Conservation (phyloP, 352 stramenopile genomes). For the Phytophthora pisi region DNA sequence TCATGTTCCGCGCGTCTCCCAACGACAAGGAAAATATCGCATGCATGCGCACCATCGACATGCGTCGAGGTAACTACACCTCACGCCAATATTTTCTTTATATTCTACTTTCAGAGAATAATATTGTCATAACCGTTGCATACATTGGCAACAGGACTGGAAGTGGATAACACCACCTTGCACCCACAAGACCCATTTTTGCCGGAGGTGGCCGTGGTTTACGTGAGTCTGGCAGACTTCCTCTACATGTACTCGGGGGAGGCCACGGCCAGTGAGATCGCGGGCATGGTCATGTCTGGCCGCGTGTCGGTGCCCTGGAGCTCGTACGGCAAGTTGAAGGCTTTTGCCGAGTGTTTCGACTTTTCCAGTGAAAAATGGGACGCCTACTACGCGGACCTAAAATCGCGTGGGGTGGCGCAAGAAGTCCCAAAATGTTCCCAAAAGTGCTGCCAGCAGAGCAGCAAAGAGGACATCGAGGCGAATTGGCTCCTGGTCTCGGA, state of each 20-base stretch:
- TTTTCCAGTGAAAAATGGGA: constrained; percentile 86
- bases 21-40: constrained; percentile 51
- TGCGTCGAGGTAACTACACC: constrained; percentile 54
- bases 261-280: constrained; percentile 76
- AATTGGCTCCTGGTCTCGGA: constrained; percentile 84
- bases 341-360: constrained; percentile 87
- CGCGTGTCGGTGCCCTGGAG: constrained; percentile 86
- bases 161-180: constrained; percentile 57
- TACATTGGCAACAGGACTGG: constrained; percentile 44
- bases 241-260: constrained; percentile 90
- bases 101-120: neutral
- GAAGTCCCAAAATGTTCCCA: constrained; percentile 53
- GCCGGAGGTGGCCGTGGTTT: constrained; percentile 67
- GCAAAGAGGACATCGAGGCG: constrained; percentile 81
- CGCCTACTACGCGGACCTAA: constrained; percentile 68
- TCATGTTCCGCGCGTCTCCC: constrained; percentile 70
- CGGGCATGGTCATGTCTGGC: constrained; percentile 84
- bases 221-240: constrained; percentile 81
- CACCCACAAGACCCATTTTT: constrained; percentile 57
- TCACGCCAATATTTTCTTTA: neutral
- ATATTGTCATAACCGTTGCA: neutral
- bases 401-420: constrained; percentile 28
- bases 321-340: constrained; percentile 80
- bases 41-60: constrained; percentile 81
- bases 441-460: constrained; percentile 65